Conservation (phyloP, 441 rosid genomes). For the Capsella rubella region DNA sequence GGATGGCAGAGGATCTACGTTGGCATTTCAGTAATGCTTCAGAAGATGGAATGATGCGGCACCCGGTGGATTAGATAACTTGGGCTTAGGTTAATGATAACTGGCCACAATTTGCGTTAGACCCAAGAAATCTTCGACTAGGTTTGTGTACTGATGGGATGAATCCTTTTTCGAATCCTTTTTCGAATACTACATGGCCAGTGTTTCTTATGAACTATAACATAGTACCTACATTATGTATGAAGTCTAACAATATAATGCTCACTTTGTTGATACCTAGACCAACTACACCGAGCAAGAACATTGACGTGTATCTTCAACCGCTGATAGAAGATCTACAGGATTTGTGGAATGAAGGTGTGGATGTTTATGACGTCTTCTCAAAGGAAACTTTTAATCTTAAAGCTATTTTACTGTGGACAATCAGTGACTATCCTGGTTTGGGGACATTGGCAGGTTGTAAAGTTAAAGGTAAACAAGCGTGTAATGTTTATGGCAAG, state of each 20-base stretch:
- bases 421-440: background rate
- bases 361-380: background rate
- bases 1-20: too few relatives aligned
- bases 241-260: too few relatives aligned
- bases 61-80: background rate
- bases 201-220: background rate
- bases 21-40: too few relatives aligned
- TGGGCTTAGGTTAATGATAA: background rate
- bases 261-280: background rate
- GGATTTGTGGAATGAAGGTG: background rate
- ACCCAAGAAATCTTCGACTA: background rate
- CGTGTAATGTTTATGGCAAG: background rate
- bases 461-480: conserved; percentile 1
- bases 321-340: background rate
- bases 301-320: background rate
- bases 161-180: background rate
- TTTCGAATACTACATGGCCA: too few relatives aligned
- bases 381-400: background rate
- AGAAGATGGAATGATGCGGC: too few relatives aligned
- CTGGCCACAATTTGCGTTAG: background rate
- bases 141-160: background rate
- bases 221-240: background rate
- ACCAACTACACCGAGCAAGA: background rate
- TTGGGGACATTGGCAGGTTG: background rate
- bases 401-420: background rate